A percentile compares a stretch with the other conserved stretches of the same genome.
Evolutionary conservation across 1,284 basidiomycete species (phyloP).

Genomic region (Schizophyllum commune): DNA sequence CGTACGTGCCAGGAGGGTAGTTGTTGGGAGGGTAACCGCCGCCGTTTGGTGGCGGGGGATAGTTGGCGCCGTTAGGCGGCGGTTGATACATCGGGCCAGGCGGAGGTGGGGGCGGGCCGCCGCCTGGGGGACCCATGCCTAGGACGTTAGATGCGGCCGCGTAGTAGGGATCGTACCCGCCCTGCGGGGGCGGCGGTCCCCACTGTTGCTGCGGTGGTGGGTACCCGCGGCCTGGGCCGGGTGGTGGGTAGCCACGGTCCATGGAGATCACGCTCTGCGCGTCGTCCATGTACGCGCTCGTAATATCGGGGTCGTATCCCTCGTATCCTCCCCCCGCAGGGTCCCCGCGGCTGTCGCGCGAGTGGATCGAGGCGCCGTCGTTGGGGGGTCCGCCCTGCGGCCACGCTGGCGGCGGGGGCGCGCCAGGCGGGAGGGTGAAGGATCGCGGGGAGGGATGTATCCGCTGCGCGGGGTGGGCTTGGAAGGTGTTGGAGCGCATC

Average conservation of each 20-base stretch:
- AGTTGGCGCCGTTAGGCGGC: neutral
- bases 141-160: slow-evolving; percentile 76
- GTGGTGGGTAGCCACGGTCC: slow-evolving; percentile 9
- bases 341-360: slow-evolving; percentile 9
- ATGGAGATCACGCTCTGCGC: slow-evolving; percentile 13
- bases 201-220: slow-evolving; percentile 13
- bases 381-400: neutral
- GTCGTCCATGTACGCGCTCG: slow-evolving; percentile 5
- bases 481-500: slow-evolving; percentile 17
- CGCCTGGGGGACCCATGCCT: slow-evolving; percentile 56
- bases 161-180: slow-evolving; percentile 49
- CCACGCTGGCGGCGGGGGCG: neutral
- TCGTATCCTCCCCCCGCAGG: slow-evolving; percentile 3
- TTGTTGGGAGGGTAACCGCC: slow-evolving; percentile 2
- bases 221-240: slow-evolving; percentile 20
- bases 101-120: slow-evolving; percentile 25
- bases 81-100: slow-evolving; percentile 10
- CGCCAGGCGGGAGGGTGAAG: neutral
- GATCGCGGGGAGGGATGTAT: neutral
- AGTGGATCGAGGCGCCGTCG: neutral
- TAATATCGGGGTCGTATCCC: neutral
- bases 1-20: slow-evolving; percentile 15
- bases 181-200: slow-evolving; percentile 22
- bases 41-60: neutral
- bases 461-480: neutral